These are phyloP conservation scores for Pelargonium cotyledonis DNA, from an alignment of 441 rosid genomes.

Conservation along the genomic window DNA sequence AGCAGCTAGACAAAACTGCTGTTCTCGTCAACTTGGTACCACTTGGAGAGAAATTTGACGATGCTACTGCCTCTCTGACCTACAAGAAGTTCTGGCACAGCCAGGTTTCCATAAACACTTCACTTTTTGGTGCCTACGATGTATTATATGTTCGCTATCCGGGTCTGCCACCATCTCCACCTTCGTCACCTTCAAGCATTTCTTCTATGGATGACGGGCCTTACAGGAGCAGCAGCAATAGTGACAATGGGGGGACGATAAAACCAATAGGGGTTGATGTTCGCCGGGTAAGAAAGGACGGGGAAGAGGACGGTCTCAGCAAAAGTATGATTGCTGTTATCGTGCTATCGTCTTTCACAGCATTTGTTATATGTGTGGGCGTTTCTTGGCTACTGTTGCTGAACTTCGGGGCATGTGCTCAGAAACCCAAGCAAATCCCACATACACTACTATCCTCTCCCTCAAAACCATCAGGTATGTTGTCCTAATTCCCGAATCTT, in stretches of 20 bases:
- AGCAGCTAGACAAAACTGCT: conserved; percentile 47
- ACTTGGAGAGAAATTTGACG: conserved; percentile 30
- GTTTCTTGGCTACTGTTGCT: conserved; percentile 54
- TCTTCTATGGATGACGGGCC: conserved; percentile 35
- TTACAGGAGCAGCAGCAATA: conserved; percentile 20
- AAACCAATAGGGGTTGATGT: conserved; percentile 85
- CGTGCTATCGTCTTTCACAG: conserved; percentile 55
- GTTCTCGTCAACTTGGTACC: conserved; percentile 59
- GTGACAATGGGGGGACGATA: conserved; percentile 45
- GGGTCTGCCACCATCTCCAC: conserved; percentile 71
- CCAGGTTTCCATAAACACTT: conserved; percentile 33
- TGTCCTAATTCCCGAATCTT: too few species aligned
- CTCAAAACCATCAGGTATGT: conserved; percentile 69
- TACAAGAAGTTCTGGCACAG: conserved; percentile 49
- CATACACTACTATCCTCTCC: conserved; percentile 42
- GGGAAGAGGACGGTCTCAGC: conserved; percentile 41
- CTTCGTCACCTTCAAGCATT: conserved; percentile 42
- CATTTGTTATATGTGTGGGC: conserved; percentile 48
- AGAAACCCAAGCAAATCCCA: conserved; percentile 33
- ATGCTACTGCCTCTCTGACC: conserved; percentile 31
- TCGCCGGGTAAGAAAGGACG: conserved; percentile 28
- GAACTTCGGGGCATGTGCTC: conserved; percentile 34
- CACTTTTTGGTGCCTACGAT: conserved; percentile 53
- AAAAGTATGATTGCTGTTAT: conserved; percentile 58
- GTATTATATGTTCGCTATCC: conserved; percentile 54